Conservation (phyloP, 2,329 filamentous ascomycete genomes). For the Hypoxylon sp. region DNA sequence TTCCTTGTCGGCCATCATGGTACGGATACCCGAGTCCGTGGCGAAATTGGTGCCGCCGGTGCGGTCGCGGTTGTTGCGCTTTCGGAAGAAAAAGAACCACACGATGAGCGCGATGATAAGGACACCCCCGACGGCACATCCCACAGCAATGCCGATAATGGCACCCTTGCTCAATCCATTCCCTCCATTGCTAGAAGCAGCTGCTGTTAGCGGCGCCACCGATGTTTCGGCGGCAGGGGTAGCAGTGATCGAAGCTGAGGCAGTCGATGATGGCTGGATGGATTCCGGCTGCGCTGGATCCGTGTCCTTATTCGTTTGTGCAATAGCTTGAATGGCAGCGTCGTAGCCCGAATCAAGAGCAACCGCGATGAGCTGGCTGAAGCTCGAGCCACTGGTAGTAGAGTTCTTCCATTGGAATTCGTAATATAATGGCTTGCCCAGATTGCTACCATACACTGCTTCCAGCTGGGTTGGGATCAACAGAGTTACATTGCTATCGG, state of each 20-base stretch:
- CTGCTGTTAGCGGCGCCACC: not conserved
- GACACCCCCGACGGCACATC: conserved; percentile 53
- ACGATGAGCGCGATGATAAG: conserved; percentile 58
- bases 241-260: conserved; percentile 8
- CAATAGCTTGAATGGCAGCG: not conserved
- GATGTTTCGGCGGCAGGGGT: conserved; percentile 14
- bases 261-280: not conserved
- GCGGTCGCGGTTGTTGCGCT: conserved; percentile 54
- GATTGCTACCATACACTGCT: conserved; percentile 1
- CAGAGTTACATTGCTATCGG: conserved; percentile 37
- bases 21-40: conserved; percentile 51
- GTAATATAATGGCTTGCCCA: conserved; percentile 42
- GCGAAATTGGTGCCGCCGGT: conserved; percentile 44
- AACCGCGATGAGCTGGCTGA: conserved; percentile 41
- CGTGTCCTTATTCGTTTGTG: conserved; percentile 1
- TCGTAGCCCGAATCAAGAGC: not conserved
- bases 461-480: not conserved
- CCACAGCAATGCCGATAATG: conserved; percentile 51
- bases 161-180: conserved; percentile 47
- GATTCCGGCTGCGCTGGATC: conserved; percentile 18
- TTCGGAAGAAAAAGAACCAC: conserved; percentile 62
- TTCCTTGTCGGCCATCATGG: conserved; percentile 65
- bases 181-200: not conserved
- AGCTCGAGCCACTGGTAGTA: conserved; percentile 40
- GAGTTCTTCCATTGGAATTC: conserved; percentile 47